Evolutionary conservation across 495 filamentous ascomycete species (phyloP).

Genomic region (Daldinia grandis): DNA sequence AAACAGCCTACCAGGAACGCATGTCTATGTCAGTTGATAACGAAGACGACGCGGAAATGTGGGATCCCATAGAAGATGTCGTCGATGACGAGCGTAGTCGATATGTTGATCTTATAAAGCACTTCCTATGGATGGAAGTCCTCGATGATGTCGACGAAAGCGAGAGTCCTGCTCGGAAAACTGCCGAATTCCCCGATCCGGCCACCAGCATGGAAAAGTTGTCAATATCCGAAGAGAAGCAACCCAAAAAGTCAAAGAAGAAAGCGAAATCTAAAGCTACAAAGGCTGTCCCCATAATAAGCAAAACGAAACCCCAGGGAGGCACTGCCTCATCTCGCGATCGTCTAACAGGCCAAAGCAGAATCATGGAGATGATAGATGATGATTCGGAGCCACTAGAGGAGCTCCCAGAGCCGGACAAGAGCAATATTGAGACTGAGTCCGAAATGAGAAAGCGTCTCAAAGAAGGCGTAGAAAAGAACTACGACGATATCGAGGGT

Average conservation of each 20-base stretch:
- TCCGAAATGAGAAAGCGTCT: slow-evolving; percentile 51
- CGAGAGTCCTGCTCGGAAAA: slow-evolving; percentile 23
- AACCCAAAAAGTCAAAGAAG: slow-evolving; percentile 51
- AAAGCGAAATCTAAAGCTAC: slow-evolving; percentile 46
- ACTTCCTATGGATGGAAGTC: slow-evolving; percentile 55
- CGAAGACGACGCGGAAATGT: slow-evolving; percentile 50
- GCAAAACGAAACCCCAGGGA: slow-evolving; percentile 12
- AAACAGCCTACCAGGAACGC: slow-evolving; percentile 55
- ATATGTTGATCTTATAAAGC: slow-evolving; percentile 54
- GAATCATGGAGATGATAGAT: slow-evolving; percentile 35
- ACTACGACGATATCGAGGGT: slow-evolving; percentile 45
- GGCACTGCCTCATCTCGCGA: slow-evolving; percentile 5
- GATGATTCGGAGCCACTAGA: slow-evolving; percentile 7
- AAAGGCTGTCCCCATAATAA: slow-evolving; percentile 12
- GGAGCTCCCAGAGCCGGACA: slow-evolving; percentile 43
- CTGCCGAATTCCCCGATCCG: slow-evolving; percentile 15
- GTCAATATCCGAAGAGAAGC: slow-evolving; percentile 32
- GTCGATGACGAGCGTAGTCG: slow-evolving; percentile 55
- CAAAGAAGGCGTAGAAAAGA: slow-evolving; percentile 52
- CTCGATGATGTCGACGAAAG: slow-evolving; percentile 21
- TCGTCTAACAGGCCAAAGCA: slow-evolving; percentile 27
- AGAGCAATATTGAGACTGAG: slow-evolving; percentile 53
- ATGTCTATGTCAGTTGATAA: slow-evolving; percentile 46
- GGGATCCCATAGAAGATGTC: slow-evolving; percentile 64
- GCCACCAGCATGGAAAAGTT: slow-evolving; percentile 9